Base-by-base conservation (phyloP, 768 basidiomycete genomes). In the Russula griseocarnosa region DNA sequence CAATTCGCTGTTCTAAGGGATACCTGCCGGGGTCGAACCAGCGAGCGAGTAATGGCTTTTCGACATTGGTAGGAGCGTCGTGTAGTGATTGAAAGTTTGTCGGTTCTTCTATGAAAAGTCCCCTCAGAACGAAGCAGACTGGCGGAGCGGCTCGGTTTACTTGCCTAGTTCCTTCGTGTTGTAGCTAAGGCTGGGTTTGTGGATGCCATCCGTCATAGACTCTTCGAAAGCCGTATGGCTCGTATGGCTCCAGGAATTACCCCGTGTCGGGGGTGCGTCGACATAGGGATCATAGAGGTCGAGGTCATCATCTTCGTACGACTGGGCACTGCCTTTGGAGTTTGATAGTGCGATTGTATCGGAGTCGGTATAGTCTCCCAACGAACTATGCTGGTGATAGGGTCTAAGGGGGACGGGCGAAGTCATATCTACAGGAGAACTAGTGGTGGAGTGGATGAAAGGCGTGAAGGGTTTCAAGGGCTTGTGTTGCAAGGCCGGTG, bases 1-100 rank as follows among this genome's bases (percentile, higher is more conserved):
- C 89, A 71, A 97, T 94, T 55, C 88, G 83, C 70, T 95, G 88
- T 65, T 90, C 83, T 34, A 89, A 46, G 5, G 88, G 87, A 62
- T 86, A 86, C 62, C 61, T 67, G 8, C 67, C 69, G 5, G 28
- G 44, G 30, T 66, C 40, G 3, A 61, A 24, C 59, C 56, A 64
- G 3, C 66, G 66, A 49, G 32, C 28, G 1, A 69, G 52, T 5
- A 60, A 28, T 13, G 64, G 55, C 22, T 30, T 51, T 38, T 57
- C 8, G 30, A 57, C 55, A 14, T 18, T 22, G 9, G 8, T 11
- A 42, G 24, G 8, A 36, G 47, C 11, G 11, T 44, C 53, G 10
- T 24, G 24, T 10, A 22, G 10, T 6, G 54, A n/a, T 24, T 36
- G 30, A n/a, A 52, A 28, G n/a, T 0, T 47, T 22, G 47, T 42